Percentiles rank a stretch among this genome's conserved stretches.
Conservation (phyloP, 2,329 filamentous ascomycete species). For the Colletotrichum karsti region DNA sequence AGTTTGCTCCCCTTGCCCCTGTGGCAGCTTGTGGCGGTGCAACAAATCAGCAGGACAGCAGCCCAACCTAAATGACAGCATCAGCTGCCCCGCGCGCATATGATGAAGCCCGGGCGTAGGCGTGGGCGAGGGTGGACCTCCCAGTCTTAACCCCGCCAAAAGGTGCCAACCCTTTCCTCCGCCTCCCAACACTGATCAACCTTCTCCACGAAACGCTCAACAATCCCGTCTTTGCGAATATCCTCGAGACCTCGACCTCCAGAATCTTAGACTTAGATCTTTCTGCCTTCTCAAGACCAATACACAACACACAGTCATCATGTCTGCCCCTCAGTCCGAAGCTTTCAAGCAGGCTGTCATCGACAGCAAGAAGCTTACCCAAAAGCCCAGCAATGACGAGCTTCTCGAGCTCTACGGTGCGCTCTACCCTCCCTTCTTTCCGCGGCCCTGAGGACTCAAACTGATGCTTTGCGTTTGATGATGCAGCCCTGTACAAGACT, state of each 20-base stretch:
- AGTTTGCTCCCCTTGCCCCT: background rate
- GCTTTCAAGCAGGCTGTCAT: constrained; percentile 65
- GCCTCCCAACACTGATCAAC: constrained; percentile 19
- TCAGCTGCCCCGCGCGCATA: constrained; percentile 30
- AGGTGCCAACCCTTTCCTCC: constrained; percentile 22
- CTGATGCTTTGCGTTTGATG: constrained; percentile 21
- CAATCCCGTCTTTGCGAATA: constrained; percentile 10
- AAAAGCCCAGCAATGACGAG: constrained; percentile 70
- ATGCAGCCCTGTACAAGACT: constrained; percentile 66
- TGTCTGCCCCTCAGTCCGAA: constrained; percentile 50
- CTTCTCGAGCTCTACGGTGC: constrained; percentile 70
- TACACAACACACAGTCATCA: constrained; percentile 37
- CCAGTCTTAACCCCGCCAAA: constrained; percentile 26
- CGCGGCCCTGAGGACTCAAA: background rate
- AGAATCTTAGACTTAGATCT: background rate
- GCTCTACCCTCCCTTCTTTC: constrained; percentile 29
- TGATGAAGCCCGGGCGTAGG: constrained; percentile 22
- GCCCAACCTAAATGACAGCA: constrained; percentile 21
- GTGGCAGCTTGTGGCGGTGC: constrained; percentile 20
- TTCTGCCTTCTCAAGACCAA: background rate
- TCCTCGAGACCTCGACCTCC: background rate
- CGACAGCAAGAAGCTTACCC: constrained; percentile 74
- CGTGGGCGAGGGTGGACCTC: constrained; percentile 13
- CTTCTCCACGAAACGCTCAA: constrained; percentile 22
- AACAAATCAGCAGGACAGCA: background rate